These are phyloP conservation scores for Capsaspora owczarzaki DNA, from an alignment of 78 protist genomes.

Conservation along the genomic window DNA sequence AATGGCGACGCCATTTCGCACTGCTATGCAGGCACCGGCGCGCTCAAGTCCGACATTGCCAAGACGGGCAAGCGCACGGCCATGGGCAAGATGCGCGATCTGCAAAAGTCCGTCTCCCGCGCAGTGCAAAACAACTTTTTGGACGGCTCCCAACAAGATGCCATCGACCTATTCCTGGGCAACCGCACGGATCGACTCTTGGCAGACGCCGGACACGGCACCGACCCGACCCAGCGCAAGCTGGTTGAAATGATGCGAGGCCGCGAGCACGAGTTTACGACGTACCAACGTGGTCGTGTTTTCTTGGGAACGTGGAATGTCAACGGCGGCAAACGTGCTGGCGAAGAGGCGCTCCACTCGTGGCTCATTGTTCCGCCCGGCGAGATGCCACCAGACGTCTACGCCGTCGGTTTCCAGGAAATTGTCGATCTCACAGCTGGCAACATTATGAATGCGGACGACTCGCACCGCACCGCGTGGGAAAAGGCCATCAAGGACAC, in stretches of 20 bases:
- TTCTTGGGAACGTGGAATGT: slow-evolving; percentile 19
- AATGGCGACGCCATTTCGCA: slow-evolving; percentile 17
- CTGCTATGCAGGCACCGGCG: slow-evolving; percentile 41
- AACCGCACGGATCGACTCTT: neutral
- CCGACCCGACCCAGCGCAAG: neutral
- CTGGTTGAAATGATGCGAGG: neutral
- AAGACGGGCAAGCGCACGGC: slow-evolving; percentile 18
- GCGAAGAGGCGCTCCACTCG: neutral
- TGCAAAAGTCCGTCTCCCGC: slow-evolving; percentile 12
- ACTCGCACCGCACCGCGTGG: slow-evolving; percentile 40
- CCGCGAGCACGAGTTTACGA: neutral
- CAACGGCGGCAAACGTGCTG: slow-evolving; percentile 3
- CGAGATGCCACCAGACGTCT: slow-evolving; percentile 37
- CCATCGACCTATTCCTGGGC: slow-evolving; percentile 17
- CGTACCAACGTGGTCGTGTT: neutral
- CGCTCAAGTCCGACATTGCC: slow-evolving; percentile 29
- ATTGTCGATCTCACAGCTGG: slow-evolving; percentile 48
- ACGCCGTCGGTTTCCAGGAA: slow-evolving; percentile 62
- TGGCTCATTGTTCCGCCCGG: neutral
- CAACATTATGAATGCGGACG: slow-evolving; percentile 38
- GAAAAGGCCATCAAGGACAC: slow-evolving; percentile 32
- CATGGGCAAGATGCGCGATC: slow-evolving; percentile 15
- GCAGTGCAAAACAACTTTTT: slow-evolving; percentile 15
- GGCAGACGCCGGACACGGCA: neutral
- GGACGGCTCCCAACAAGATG: neutral